Evolutionary conservation across 106 monocot genomes (phyloP), one percentile per base, ranked within the genome.

Genomic region (Dendrobium chrysotoxum): DNA sequence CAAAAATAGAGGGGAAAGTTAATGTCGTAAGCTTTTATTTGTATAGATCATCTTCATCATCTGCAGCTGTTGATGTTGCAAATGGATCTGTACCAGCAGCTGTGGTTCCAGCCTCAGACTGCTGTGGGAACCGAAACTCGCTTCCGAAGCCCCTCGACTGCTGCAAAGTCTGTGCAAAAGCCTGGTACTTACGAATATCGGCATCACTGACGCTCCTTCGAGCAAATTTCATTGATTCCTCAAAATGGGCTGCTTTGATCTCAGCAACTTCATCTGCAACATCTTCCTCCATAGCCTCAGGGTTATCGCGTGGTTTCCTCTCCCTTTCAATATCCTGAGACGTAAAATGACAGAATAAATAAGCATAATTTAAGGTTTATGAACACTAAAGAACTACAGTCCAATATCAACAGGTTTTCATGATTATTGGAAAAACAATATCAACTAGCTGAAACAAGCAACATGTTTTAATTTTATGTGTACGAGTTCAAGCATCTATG

Each of bases 241-340:
- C 93, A 50, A 93, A 93, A 77, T 93, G 93, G 42, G 53, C 90
- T 28, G 93, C 86, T 47, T 90, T 93, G 77, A 93, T 93, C 83
- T 88, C 90, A 9, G 93, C 80, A 40, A 90, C 80, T 47, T 93
- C 90, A 17, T 93, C 93, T 16, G 75, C 76, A 53, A 73, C 85
- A 72, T 93, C 90, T 47, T 93, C 93, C 65, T 93, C 93, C 90
- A 90, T 90, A 4, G 88, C 90, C 75, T 93, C 93, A n/a, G 93
- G 93, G 66, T 88, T 87, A 80, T 90, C 93, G 25, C 81, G 85
- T 71, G 77, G 88, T 84, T 71, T 86, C 84, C 83, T 86, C 81
- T 90, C 90, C 80, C 75, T 85, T 79, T 93, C 93, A 15, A 93
- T 86, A 74, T 93, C 93, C 90, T 92, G 53, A n/a, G 3, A 18